Base-by-base conservation (phyloP, 768 basidiomycete species). In the Tephrocybe sp. region DNA sequence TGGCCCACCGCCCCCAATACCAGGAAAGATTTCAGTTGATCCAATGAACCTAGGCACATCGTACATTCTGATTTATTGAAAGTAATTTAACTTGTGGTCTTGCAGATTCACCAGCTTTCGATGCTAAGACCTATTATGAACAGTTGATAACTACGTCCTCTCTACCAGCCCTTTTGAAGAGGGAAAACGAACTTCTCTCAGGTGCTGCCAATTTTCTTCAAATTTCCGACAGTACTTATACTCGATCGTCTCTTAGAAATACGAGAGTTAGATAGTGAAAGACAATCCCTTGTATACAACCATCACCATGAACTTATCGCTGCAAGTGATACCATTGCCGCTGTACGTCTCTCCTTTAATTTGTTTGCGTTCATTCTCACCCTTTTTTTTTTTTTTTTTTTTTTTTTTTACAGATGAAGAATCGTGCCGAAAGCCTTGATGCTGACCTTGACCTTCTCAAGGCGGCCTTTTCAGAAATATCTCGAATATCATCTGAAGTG, bases 271-370 rank as follows among this genome's bases (percentile, higher is more conserved):
- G 92, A 96, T 50, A 83, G 87, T 61, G 93, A 96, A 61, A 74
- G 91, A 19, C 93, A 97, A 66, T 87, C 89, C 8, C 74, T 97
- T 39, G 93, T 97, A 10, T 97, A 97, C 64, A 93, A 95, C 60
- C 93, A 95, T 62, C 94, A 97, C 61, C 92, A 94, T 52, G 94
- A 97, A 57, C 84, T 97, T 16, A 94, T 97, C 45, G 90, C 91
- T 1, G 94, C 94, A 2, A 92, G 87, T 52, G 90, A 93, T 60
- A 96, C 94, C 8, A 96, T 97, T 56, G 83, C 85, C 53, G 83
- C 86, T 5, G 92, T 93, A 67, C 16, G 84, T 59, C 30, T 11
- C 49, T 34, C 14, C 9, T 31, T 20, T 30, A 16, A 33, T 39
- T 22, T 16, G 16, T 26, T 19, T 6, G 17, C 2, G 26, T 13